Percentiles rank a stretch among this genome's conserved stretches.
Evolutionary conservation across 768 basidiomycete genomes (phyloP).

Genomic region (Trametes cubensis): DNA sequence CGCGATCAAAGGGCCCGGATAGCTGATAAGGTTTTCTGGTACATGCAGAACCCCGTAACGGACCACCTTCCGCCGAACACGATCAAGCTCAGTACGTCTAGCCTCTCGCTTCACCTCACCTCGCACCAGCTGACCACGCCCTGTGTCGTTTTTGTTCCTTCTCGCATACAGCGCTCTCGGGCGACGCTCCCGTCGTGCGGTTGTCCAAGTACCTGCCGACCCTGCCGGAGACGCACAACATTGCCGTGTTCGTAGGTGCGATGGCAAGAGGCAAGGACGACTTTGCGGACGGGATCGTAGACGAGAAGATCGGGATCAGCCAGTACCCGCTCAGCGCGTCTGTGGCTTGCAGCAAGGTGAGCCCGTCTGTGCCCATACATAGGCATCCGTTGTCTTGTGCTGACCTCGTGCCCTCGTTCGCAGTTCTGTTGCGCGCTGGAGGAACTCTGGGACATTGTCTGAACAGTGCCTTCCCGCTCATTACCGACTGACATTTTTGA

Average conservation of each 20-base stretch:
- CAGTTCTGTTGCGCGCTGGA: conserved; percentile 92
- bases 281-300: conserved; percentile 93
- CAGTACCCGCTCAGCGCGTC: conserved; percentile 91
- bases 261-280: conserved; percentile 97
- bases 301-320: conserved; percentile 96
- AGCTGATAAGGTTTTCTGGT: background rate
- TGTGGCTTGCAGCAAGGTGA: conserved; percentile 96
- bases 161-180: conserved; percentile 71
- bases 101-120: background rate
- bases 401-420: background rate
- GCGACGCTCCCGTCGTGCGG: conserved; percentile 81
- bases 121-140: conserved; percentile 7
- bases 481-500: background rate
- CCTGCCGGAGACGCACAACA: conserved; percentile 82
- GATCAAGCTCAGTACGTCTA: conserved; percentile 84
- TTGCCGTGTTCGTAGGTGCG: conserved; percentile 96
- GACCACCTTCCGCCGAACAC: conserved; percentile 96
- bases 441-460: conserved; percentile 94
- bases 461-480: conserved; percentile 25
- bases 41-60: conserved; percentile 80
- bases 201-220: conserved; percentile 84
- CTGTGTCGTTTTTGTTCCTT: background rate
- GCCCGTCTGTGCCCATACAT: conserved; percentile 28
- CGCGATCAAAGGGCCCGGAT: background rate
- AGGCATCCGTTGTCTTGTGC: background rate